These are phyloP conservation scores for Bondarzewia mesenterica DNA, from an alignment of 1,284 basidiomycete species.

Conservation along the genomic window DNA sequence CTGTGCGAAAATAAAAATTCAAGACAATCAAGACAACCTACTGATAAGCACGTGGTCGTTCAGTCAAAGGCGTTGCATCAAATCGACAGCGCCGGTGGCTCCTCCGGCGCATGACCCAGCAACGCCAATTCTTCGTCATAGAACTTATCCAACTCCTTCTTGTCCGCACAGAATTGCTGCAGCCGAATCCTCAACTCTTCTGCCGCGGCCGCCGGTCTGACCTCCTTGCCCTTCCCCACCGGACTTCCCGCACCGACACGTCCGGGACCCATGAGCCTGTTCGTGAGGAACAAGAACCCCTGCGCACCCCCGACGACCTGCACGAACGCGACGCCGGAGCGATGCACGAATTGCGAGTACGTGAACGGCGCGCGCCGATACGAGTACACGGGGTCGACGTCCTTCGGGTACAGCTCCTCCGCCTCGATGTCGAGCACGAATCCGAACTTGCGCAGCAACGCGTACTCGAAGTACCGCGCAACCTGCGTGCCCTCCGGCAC, in stretches of 20 bases:
- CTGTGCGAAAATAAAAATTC: too few species aligned
- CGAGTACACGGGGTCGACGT: slow-evolving; percentile 82
- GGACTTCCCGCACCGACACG: slow-evolving; percentile 37
- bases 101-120: slow-evolving; percentile 42
- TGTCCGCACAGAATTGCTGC: slow-evolving; percentile 60
- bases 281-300: slow-evolving; percentile 85
- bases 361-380: slow-evolving; percentile 75
- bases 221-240: slow-evolving; percentile 38
- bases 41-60: too few species aligned
- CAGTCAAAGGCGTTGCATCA: slow-evolving; percentile 12
- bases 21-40: too few species aligned
- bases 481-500: slow-evolving; percentile 59
- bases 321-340: slow-evolving; percentile 79
- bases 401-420: slow-evolving; percentile 63
- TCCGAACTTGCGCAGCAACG: slow-evolving; percentile 66
- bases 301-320: slow-evolving; percentile 74
- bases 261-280: slow-evolving; percentile 69
- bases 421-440: slow-evolving; percentile 89
- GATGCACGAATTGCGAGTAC: slow-evolving; percentile 86
- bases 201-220: slow-evolving; percentile 35
- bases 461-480: slow-evolving; percentile 74
- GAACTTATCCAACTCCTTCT: slow-evolving; percentile 45
- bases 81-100: slow-evolving; percentile 49
- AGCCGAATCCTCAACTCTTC: slow-evolving; percentile 56
- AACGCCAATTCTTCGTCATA: slow-evolving; percentile 65